Base-by-base conservation (phyloP, 164 flowering plant species). In the Dillenia turbinata region DNA sequence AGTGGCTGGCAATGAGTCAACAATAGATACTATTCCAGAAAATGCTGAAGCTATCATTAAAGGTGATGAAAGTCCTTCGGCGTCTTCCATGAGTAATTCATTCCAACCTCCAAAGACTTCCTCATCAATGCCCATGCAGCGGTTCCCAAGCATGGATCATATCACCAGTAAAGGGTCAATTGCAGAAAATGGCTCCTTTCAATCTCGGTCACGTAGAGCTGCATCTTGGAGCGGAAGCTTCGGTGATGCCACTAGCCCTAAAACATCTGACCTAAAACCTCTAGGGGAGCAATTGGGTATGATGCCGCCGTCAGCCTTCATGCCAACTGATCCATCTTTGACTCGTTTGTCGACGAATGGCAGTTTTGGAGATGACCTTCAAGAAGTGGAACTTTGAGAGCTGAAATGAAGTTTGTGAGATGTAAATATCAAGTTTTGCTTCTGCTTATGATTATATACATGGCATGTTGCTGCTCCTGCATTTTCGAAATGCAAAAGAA, bases 161-260 rank as follows among this genome's bases (percentile, higher is more conserved):
- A 79, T 93, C 16, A 54, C 77, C 2, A 63, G 60, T 51, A 69
- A 63, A 15, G 83, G 47, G 24, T 47, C 8, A 7, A 43, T 56
- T 56, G 53, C 40, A 15, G 73, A 60, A n/a, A 68, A 68, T 44
- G 69, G 73, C 12, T 33, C 83, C 14, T 52, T 68, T 52, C 12
- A 80, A 33, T 53, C 83, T 22, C 75, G 70, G 47, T 76, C 92
- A 24, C 77, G 97, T 16, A 73, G 93, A 46, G 79, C 97, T 33
- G 88, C 91, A 6, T 93, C 98, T 57, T 93, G 98, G 98, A 76
- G 95, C 65, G 88, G 83, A 53, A 75, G 78, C 66, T 67, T 72
- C 13, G 54, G 33, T 51, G 75, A 75, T 45, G 47, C 73, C 16
- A 63, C 59, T 44, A 66, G 69, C 46, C 71, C 82, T 16, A 70